Percentiles rank a stretch among this genome's conserved stretches.
Evolutionary conservation across 768 basidiomycete genomes (phyloP).

Genomic region (Gelatoporia subvermispora): DNA sequence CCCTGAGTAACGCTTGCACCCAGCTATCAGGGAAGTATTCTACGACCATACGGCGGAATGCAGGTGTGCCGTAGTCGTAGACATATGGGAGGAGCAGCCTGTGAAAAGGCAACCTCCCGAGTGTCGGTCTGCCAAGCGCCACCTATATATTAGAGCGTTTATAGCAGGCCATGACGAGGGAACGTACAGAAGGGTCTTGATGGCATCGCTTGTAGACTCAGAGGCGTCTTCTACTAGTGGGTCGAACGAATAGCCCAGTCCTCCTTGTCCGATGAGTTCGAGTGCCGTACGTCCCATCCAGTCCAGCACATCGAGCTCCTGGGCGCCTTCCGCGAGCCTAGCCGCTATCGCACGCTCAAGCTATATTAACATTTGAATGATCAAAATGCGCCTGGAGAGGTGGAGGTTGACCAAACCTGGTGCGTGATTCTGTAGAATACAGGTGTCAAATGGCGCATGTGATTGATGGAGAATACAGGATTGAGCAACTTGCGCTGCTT

Average conservation of each 20-base stretch:
- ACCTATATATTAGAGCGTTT: too few species aligned
- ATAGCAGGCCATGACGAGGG: too few species aligned
- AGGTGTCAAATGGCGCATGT: slow-evolving; percentile 15
- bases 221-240: slow-evolving; percentile 26
- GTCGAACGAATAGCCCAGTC: slow-evolving; percentile 37
- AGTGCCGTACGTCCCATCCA: slow-evolving; percentile 24
- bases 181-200: slow-evolving; percentile 26
- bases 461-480: slow-evolving; percentile 14
- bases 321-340: not conserved
- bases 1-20: slow-evolving; percentile 6
- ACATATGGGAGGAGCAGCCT: not conserved
- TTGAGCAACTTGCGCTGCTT: slow-evolving; percentile 18
- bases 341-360: slow-evolving; percentile 5
- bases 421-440: slow-evolving; percentile 12
- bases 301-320: slow-evolving; percentile 17
- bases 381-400: too few species aligned
- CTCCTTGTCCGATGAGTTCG: slow-evolving; percentile 41
- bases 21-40: slow-evolving; percentile 6
- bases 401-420: too few species aligned
- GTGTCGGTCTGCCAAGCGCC: too few species aligned
- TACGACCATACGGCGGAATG: slow-evolving; percentile 2
- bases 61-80: not conserved
- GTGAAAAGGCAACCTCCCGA: too few species aligned
- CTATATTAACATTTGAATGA: too few species aligned
- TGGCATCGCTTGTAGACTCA: slow-evolving; percentile 4